Base-by-base conservation (phyloP, 768 basidiomycete genomes). In the Mycena pura region DNA sequence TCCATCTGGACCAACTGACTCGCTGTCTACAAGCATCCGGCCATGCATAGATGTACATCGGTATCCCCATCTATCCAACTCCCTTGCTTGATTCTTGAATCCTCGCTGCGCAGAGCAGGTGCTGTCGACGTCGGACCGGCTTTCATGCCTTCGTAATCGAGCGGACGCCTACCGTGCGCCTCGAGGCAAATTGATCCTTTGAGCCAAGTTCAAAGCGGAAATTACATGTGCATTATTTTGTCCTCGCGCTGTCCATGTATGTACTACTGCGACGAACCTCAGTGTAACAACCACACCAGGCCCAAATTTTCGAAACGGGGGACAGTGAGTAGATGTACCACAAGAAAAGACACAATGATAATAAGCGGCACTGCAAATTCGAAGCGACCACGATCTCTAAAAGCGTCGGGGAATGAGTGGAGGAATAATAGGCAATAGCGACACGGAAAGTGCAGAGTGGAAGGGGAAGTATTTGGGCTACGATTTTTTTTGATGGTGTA, bases 321-420 rank as follows among this genome's bases (percentile, higher is more conserved):
- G 14, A 38, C 27, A 22, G 47, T 43, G 32, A 40, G 43, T 39
- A 56, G 46, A 19, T 47, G 54, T 38, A 19, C 34, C 21, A 57
- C 45, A 63, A 57, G 55, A 57, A 57, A 44, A 22, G 39, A 57
- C 32, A 44, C 41, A n/a, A n/a, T n/a, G n/a, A 52, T 27, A 52
- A 57, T 25, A 44, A 51, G 46, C 24, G 14, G 47, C 28, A 41
- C 28, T 40, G 38, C 48, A 53, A 28, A 31, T 39, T 52, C 32
- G 59, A 60, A 54, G 40, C 45, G 52, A 53, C 56, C 55, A 57
- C 55, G 55, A 57, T 57, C 34, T 62, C 55, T 56, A 52, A 50
- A 51, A 57, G 56, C 47, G 49, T 50, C 3, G 32, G 49, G 47
- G 21, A n/a, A 34, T 29, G 48, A 22, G 27, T 21, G 44, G 28